Evolutionary conservation across 1,284 basidiomycete species (phyloP), one percentile per base, ranked within the genome.

Genomic region (Ustilago vetiveriae): DNA sequence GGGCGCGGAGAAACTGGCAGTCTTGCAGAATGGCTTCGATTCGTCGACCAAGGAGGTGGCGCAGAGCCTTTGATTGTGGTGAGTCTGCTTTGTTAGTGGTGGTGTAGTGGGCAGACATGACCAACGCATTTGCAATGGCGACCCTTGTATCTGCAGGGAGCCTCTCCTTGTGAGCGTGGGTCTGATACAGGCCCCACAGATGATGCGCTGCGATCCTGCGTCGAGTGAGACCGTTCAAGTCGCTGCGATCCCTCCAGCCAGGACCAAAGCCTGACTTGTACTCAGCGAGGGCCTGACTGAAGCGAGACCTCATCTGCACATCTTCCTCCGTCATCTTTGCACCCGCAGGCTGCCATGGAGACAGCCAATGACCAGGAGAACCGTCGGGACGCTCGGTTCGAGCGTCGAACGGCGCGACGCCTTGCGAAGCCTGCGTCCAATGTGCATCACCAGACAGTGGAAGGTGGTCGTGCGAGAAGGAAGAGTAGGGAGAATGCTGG

Each of bases 1-100:
- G 36, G 13, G 37, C 21, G 35, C 36, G 49, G 9, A 52, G 21
- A 16, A 44, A 3, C 0, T 38, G 23, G 33, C 62, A 65, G 19
- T 65, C 62, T 42, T 65, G 50, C n/a, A 48, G 21, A 33, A 67
- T 57, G 35, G 64, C 64, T 13, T 30, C 22, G 39, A 67, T 43
- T 16, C 57, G 58, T 21, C 41, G 49, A 14, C 53, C 57, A 11
- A 46, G 17, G 13, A 62, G 41, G 27, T 26, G 60, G 13, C 64
- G 64, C 16, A 67, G n/a, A 7, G 44, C 52, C 36, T 62, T 60
- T 16, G 29, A 54, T n/a, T 26, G 24, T 10, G 42, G 29, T 7
- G 41, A 27, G 21, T 17, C 2, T 6, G 36, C 4, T 6, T 62
- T 43, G 48, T 67, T 67, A 26, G 53, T 50, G 11, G 57, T 62